A percentile compares a stretch with the other conserved stretches of the same genome.
phyloP scores from a whole-genome alignment of 2,329 filamentous ascomycete species.

The Claviceps pusilla region DNA sequence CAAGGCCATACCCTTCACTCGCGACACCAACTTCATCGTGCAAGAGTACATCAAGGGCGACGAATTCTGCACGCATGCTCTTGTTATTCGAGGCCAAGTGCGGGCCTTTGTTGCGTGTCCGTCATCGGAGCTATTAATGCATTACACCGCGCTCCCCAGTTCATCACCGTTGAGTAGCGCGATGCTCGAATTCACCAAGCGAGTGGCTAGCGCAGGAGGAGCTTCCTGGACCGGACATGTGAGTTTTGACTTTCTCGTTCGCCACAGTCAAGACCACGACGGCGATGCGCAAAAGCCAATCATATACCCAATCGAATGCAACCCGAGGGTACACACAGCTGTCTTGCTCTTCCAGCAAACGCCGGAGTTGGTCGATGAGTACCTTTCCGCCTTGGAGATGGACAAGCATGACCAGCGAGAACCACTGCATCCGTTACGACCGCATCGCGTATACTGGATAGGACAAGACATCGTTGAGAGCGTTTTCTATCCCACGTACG shows the following conservation, averaged over 20 bases:
- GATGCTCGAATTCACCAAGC: constrained; percentile 51
- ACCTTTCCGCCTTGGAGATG: constrained; percentile 31
- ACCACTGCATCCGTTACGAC: constrained; percentile 11
- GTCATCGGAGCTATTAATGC: constrained; percentile 47
- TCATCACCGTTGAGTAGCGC: constrained; percentile 38
- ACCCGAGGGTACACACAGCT: constrained; percentile 54
- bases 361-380: constrained; percentile 33
- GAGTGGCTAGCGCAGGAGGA: constrained; percentile 36
- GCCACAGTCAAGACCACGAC: neutral
- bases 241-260: constrained; percentile 2
- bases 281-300: constrained; percentile 16
- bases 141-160: constrained; percentile 44
- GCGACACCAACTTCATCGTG: constrained; percentile 41
- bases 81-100: constrained; percentile 50
- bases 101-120: constrained; percentile 53
- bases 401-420: constrained; percentile 3
- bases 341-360: constrained; percentile 42
- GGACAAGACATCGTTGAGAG: constrained; percentile 46
- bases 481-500: constrained; percentile 30
- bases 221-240: constrained; percentile 8
- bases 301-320: constrained; percentile 53
- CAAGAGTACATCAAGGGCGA: constrained; percentile 49
- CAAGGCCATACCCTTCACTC: constrained; percentile 24
- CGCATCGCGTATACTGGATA: constrained; percentile 42
- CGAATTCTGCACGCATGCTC: constrained; percentile 58